Conservation (phyloP, 768 basidiomycete genomes). For the Tubosaeta brunneosetosa region DNA sequence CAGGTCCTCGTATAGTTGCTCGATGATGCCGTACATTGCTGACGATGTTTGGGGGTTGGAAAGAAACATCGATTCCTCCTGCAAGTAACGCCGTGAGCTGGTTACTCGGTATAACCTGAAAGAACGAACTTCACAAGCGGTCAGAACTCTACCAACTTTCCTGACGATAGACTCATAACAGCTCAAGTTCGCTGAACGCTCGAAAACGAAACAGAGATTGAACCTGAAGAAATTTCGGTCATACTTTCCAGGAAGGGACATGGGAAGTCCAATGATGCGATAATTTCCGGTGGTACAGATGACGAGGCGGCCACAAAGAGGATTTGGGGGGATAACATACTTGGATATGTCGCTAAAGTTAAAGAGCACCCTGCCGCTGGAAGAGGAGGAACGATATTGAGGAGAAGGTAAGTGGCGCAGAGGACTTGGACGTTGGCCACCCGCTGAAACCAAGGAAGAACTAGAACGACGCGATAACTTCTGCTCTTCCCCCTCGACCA, state of each 20-base stretch:
- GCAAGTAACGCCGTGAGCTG: slow-evolving; percentile 1
- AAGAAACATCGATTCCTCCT: slow-evolving; percentile 89
- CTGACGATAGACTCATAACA: slow-evolving; percentile 95
- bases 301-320: slow-evolving; percentile 84
- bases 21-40: slow-evolving; percentile 77
- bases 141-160: slow-evolving; percentile 88
- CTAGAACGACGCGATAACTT: slow-evolving; percentile 50
- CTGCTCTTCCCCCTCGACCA: slow-evolving; percentile 32
- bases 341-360: slow-evolving; percentile 89
- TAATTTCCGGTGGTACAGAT: slow-evolving; percentile 77
- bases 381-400: slow-evolving; percentile 45
- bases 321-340: slow-evolving; percentile 87
- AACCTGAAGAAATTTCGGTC: slow-evolving; percentile 86
- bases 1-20: slow-evolving; percentile 94
- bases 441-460: slow-evolving; percentile 45
- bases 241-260: slow-evolving; percentile 72
- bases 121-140: slow-evolving; percentile 75
- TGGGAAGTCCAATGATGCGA: slow-evolving; percentile 90
- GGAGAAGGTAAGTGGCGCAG: slow-evolving; percentile 41
- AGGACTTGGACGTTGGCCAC: slow-evolving; percentile 40
- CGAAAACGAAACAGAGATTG: slow-evolving; percentile 96
- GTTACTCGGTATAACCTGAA: neutral
- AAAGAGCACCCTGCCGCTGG: slow-evolving; percentile 55
- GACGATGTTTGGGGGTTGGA: slow-evolving; percentile 66
- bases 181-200: slow-evolving; percentile 83